Evolutionary conservation across 2,329 filamentous ascomycete genomes (phyloP).

Genomic region (Orbilia javanica): DNA sequence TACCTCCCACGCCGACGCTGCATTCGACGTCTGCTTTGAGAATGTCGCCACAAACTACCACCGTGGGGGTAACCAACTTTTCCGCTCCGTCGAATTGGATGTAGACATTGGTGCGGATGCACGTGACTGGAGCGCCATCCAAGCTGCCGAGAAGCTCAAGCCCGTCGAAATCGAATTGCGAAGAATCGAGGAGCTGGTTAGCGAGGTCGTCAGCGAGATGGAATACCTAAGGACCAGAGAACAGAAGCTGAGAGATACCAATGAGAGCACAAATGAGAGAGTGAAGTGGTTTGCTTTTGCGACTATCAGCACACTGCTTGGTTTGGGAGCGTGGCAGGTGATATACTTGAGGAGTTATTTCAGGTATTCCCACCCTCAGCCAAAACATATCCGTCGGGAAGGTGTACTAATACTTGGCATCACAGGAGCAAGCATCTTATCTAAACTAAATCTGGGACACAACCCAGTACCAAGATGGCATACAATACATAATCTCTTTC

Average conservation of each 20-base stretch:
- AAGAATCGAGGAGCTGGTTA: conserved; percentile 89
- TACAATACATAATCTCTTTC: conserved; percentile 42
- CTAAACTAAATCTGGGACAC: conserved; percentile 64
- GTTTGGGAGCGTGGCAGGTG: conserved; percentile 94
- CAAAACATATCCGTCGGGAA: not conserved
- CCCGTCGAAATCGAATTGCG: conserved; percentile 94
- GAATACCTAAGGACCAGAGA: conserved; percentile 91
- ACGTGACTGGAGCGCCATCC: conserved; percentile 97
- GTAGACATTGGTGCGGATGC: conserved; percentile 97
- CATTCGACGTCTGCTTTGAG: conserved; percentile 97
- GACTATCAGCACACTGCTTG: conserved; percentile 91
- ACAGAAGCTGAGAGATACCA: conserved; percentile 96
- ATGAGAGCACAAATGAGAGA: conserved; percentile 98
- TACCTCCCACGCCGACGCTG: conserved; percentile 88
- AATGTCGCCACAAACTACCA: conserved; percentile 73
- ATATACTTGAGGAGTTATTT: conserved; percentile 98
- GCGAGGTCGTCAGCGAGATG: conserved; percentile 92
- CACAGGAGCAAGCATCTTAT: conserved; percentile 77
- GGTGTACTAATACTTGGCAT: conserved; percentile 15
- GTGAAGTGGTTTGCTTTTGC: conserved; percentile 98
- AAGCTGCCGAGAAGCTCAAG: conserved; percentile 97
- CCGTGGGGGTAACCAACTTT: conserved; percentile 58
- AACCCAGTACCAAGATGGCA: conserved; percentile 18
- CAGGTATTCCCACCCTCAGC: conserved; percentile 70
- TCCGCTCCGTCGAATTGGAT: conserved; percentile 77